Percentiles rank a stretch among this genome's conserved stretches.
Conservation (phyloP, 495 filamentous ascomycete genomes). For the Astrocystis sublimbata region DNA sequence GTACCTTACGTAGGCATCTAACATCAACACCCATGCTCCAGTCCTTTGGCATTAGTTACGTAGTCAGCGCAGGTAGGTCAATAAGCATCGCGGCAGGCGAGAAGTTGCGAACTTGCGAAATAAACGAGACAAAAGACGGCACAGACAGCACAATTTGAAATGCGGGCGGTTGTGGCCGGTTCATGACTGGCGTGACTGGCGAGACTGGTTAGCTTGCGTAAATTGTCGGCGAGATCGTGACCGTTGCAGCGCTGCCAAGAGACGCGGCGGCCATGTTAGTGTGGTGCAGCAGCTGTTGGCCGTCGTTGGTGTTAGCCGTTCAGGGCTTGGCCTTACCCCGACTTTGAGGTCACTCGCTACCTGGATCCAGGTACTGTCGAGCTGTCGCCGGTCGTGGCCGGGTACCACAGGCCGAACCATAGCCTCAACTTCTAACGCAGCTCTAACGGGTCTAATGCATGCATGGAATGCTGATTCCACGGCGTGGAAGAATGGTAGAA, state of each 20-base stretch:
- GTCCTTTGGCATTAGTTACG: too few relatives aligned
- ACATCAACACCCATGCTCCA: too few relatives aligned
- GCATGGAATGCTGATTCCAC: background rate
- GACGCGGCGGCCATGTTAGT: background rate
- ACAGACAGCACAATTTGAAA: background rate
- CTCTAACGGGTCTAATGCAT: background rate
- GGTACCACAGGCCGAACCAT: constrained; percentile 5
- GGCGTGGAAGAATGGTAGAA: background rate
- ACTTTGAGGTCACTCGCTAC: background rate
- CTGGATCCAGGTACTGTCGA: background rate
- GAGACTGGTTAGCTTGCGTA: too few relatives aligned
- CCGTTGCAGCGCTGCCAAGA: background rate
- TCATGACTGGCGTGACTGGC: constrained; percentile 1
- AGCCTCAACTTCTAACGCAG: constrained; percentile 3
- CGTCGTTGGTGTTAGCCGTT: background rate
- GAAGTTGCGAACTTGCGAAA: background rate
- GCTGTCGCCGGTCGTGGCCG: background rate
- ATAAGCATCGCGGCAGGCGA: background rate
- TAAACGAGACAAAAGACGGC: background rate
- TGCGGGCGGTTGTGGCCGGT: background rate
- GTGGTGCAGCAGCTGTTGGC: too few relatives aligned
- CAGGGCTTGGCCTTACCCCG: constrained; percentile 3
- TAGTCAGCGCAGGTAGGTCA: too few relatives aligned
- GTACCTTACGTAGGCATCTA: too few relatives aligned
- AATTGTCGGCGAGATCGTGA: background rate